Conservation (phyloP, 805 yeast species). For the Dipodascus albidus region DNA sequence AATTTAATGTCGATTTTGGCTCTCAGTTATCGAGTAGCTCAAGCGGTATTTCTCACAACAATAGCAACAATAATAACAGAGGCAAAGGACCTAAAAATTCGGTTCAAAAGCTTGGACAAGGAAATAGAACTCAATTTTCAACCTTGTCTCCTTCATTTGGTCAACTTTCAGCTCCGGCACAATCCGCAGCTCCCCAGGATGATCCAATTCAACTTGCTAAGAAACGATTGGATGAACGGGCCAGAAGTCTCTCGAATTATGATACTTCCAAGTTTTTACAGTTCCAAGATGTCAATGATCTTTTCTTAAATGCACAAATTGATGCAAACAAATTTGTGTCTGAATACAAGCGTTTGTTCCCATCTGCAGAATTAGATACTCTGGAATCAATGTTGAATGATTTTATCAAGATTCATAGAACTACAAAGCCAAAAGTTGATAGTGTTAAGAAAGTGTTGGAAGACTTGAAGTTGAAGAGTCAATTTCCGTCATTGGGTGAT, state of each 20-base stretch:
- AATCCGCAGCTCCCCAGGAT: conserved; percentile 7
- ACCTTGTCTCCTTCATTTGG: not conserved
- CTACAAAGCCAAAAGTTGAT: conserved; percentile 1
- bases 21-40: not conserved
- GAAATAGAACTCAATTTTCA: not conserved
- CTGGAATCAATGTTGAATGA: conserved; percentile 11
- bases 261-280: conserved; percentile 33
- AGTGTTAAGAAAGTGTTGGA: conserved; percentile 7
- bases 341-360: conserved; percentile 40
- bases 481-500: not conserved
- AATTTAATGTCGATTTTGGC: conserved; percentile 14
- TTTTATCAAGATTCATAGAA: conserved; percentile 5
- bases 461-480: conserved; percentile 2
- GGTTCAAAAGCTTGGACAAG: not conserved
- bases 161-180: not conserved
- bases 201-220: conserved; percentile 36
- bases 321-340: conserved; percentile 37
- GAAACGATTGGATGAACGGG: conserved; percentile 69
- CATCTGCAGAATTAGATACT: conserved; percentile 17
- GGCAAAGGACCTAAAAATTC: not conserved
- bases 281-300: conserved; percentile 39
- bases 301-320: conserved; percentile 35
- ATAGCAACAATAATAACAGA: conserved; percentile 12
- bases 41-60: conserved; percentile 56
- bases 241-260: conserved; percentile 63